phyloP scores from a whole-genome alignment of 345 rosid genomes.

The Erucastrum elatum region DNA sequence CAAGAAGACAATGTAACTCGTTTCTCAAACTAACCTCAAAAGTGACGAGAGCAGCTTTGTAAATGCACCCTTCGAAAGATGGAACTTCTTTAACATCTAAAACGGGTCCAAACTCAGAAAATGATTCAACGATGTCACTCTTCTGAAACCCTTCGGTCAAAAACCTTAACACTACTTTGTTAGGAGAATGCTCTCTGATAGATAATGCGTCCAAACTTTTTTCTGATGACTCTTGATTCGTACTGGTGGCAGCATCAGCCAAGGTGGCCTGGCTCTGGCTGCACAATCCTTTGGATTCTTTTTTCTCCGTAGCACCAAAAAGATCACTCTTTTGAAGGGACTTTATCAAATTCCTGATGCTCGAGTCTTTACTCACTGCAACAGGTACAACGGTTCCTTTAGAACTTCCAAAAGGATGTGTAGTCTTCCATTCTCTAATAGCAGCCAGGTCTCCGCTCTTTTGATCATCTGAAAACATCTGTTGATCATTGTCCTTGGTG shows the following conservation, averaged over 20 bases:
- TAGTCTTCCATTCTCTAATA: constrained; percentile 7
- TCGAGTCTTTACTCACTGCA: constrained; percentile 13
- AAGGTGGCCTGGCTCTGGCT: neutral
- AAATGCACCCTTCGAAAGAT: constrained; percentile 29
- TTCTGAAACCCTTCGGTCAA: neutral
- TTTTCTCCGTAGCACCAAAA: constrained; percentile 10
- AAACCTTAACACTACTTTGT: constrained; percentile 40
- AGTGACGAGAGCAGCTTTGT: constrained; percentile 36
- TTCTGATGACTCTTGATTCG: neutral
- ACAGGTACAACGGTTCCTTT: neutral
- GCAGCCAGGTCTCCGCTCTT: constrained; percentile 13
- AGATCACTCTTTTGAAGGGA: constrained; percentile 2
- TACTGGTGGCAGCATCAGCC: constrained; percentile 15
- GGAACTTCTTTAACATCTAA: constrained; percentile 32
- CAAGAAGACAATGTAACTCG: neutral
- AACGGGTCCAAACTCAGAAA: constrained; percentile 33
- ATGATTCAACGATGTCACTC: constrained; percentile 4
- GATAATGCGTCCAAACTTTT: constrained; percentile 8
- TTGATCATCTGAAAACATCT: neutral
- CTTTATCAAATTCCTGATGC: constrained; percentile 23
- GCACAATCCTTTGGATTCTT: neutral
- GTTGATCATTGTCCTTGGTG: constrained; percentile 13
- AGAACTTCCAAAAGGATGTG: constrained; percentile 14
- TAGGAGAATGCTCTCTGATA: constrained; percentile 12
- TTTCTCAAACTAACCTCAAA: constrained; percentile 33